Base-by-base conservation (phyloP, 106 monocot species). In the Xerophyta viscosa region DNA sequence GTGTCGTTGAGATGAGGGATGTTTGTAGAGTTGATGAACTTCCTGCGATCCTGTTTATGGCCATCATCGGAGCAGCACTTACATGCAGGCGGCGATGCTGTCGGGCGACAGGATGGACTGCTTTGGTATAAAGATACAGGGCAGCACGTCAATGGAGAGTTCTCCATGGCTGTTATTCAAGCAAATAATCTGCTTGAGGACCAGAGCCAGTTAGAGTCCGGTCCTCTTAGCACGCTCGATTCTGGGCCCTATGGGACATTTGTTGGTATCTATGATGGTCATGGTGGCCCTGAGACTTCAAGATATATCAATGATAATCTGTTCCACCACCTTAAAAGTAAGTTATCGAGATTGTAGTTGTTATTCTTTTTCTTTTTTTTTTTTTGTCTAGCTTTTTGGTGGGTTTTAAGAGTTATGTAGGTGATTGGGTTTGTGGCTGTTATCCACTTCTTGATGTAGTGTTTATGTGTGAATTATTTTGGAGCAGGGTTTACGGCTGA, bases 161-260 rank as follows among this genome's bases (percentile, higher is more conserved):
- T 75, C 68, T 75, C 75, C 3, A 75, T 75, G 75, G 62, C 75
- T 21, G 75, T 75, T 11, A 57, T 75, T 27, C 75, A 75, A 27
- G 75, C 75, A 51, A 75, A 75, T 30, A 75, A 61, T 57, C 62
- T 75, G 29, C 63, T 75, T 27, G 75, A 75, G 63, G 75, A 75
- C 52, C 75, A 75, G 26, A 63, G 75, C 54, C 75, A 75, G 68
- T 29, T 75, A 13, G 75, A 75, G 46, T 75, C 75, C 10, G 75
- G 75, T 22, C 44, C 68, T 17, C 51, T 75, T 37, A 68, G 75
- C 51, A 56, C 39, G 22, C 44, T 57, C 8, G 75, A 68, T 19
- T 68, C 75, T 2, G 68, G 67, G 8, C 75, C 75, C 10, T 62
- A 52, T 63, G 75, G 75, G 13, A 75, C 75, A 4, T 75, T 75